phyloP scores from a whole-genome alignment of 768 basidiomycete species.

The Lentinus tigrinus region DNA sequence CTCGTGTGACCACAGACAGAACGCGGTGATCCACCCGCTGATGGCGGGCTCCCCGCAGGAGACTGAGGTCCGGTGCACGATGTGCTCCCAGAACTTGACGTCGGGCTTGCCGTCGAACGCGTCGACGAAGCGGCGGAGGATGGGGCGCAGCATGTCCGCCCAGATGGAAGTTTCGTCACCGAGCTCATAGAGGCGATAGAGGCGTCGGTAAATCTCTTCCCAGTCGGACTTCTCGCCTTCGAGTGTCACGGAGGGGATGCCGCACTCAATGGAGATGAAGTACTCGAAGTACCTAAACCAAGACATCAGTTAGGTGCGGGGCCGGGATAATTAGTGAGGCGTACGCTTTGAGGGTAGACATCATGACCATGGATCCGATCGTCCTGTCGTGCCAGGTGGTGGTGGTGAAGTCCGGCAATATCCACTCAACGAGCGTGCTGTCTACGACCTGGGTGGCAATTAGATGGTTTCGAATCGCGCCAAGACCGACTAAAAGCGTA shows the following conservation, averaged over 20 bases:
- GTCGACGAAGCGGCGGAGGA: constrained; percentile 27
- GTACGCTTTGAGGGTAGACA: constrained; percentile 26
- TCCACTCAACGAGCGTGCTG: constrained; percentile 26
- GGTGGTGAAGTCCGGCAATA: constrained; percentile 31
- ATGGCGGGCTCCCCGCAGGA: constrained; percentile 1
- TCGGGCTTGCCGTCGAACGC: constrained; percentile 27
- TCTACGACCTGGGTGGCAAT: constrained; percentile 21
- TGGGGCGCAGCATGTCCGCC: constrained; percentile 27
- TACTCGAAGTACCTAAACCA: constrained; percentile 19
- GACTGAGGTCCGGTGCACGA: background rate
- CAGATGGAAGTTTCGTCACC: constrained; percentile 24
- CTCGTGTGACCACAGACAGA: constrained; percentile 10
- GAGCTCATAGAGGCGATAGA: constrained; percentile 23
- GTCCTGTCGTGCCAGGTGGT: constrained; percentile 29
- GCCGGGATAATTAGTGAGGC: background rate
- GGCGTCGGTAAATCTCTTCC: constrained; percentile 16
- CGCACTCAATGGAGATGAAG: constrained; percentile 16
- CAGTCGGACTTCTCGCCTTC: constrained; percentile 26
- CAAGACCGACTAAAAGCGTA: background rate
- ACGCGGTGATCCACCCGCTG: constrained; percentile 18
- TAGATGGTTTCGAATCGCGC: background rate
- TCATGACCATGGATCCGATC: constrained; percentile 28
- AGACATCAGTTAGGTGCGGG: background rate
- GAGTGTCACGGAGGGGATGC: constrained; percentile 28
- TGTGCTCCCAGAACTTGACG: constrained; percentile 14